Percentiles rank a stretch among this genome's conserved stretches.
These are phyloP conservation scores for Pleurotus cornucopiae DNA, from an alignment of 768 basidiomycete species.

Conservation along the genomic window DNA sequence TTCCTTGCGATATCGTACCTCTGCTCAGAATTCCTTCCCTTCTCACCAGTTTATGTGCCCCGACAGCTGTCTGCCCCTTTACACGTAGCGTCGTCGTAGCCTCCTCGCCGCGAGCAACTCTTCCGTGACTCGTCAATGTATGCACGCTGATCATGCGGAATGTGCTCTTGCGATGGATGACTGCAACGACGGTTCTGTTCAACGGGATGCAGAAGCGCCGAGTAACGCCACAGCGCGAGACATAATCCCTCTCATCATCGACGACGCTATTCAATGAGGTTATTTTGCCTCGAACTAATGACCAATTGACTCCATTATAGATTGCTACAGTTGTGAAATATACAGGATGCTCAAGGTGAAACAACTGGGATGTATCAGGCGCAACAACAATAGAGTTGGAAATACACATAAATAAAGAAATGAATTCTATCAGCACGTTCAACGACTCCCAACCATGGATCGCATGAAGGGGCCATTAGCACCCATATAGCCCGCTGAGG, in stretches of 20 bases:
- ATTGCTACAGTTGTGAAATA: neutral
- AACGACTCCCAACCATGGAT: slow-evolving; percentile 51
- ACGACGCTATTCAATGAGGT: too few species aligned
- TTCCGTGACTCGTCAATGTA: slow-evolving; percentile 9
- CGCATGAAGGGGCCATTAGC: slow-evolving; percentile 64
- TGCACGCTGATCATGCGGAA: slow-evolving; percentile 20
- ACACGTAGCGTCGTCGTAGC: slow-evolving; percentile 21
- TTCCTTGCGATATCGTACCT: too few species aligned
- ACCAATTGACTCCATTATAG: neutral
- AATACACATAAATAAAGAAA: neutral
- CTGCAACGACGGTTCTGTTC: slow-evolving; percentile 55
- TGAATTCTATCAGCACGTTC: neutral
- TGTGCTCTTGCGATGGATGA: slow-evolving; percentile 72
- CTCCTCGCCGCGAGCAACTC: slow-evolving; percentile 18
- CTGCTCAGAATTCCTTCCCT: neutral
- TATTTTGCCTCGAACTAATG: too few species aligned
- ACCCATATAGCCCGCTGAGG: slow-evolving; percentile 53
- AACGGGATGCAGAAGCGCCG: too few species aligned
- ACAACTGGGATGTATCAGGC: too few species aligned
- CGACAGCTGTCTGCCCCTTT: neutral
- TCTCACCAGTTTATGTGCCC: neutral
- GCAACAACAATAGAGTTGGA: too few species aligned
- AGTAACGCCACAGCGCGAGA: too few species aligned
- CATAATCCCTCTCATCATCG: too few species aligned
- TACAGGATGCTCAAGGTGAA: too few species aligned